Evolutionary conservation across 1,284 basidiomycete genomes (phyloP), one percentile per base, ranked within the genome.

Genomic region (Tetrapyrgos nigripes): DNA sequence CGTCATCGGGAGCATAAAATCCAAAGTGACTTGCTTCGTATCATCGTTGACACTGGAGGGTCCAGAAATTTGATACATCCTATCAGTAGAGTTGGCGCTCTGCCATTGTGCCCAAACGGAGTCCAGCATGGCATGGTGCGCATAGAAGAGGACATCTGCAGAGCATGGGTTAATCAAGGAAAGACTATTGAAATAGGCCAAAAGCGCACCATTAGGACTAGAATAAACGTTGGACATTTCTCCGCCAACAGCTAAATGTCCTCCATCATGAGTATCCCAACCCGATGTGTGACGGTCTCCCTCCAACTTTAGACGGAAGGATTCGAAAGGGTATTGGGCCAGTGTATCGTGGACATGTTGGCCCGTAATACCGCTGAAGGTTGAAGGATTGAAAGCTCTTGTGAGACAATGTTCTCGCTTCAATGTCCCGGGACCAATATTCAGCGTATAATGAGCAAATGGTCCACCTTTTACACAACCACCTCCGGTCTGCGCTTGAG

Each of bases 191-290:
- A 44, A 24, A 27, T 46, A 43, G 23, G 27, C 19, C 59, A 44
- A 44, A 17, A 17, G 55, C 69, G 33, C 23, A 74, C 76, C 76
- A 61, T 71, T 74, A 13, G 74, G 74, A 48, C 75, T 76, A 1
- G 74, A 73, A 58, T 68, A 74, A 3, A 64, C 57, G 59, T 77
- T 69, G 0, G 60, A 64, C 70, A 77, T 72, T 5, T 76, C 76
- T 2, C 76, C 76, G 13, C 73, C 74, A 24, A 77, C 65, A 3
- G 60, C 61, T 21, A 67, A 59, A 65, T 78, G 76, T 4, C 75
- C 76, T 10, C 64, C 69, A 56, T 72, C 75, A 43, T 78, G 75
- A 3, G 70, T 31, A 19, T 69, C 68, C 40, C 65, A 23, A 5
- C 24, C 50, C 4, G 62, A 17, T 5, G 43, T 19, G 23, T 13